Evolutionary conservation across 169 alveolate species (phyloP).

Genomic region (Eimeria maxima): DNA sequence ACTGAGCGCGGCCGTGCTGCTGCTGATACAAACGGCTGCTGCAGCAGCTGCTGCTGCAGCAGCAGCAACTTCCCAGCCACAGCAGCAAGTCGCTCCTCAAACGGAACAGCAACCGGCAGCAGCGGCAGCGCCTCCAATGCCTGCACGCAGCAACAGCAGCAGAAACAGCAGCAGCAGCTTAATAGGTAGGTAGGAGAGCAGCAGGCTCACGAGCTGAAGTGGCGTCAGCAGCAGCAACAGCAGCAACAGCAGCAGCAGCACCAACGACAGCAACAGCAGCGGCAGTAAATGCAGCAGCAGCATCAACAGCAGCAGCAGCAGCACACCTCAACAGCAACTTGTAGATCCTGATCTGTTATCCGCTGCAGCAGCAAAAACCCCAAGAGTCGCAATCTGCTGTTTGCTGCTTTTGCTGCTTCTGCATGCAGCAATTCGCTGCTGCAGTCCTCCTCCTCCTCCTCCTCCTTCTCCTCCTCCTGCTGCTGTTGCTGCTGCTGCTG

Average conservation of each 20-base stretch:
- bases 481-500: slow-evolving; percentile 69
- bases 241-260: too few species aligned
- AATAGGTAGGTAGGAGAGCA: not conserved
- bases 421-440: not conserved
- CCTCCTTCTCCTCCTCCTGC: too few species aligned
- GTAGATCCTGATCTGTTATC: not conserved
- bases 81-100: slow-evolving; percentile 51
- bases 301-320: too few species aligned
- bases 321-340: not conserved
- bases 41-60: slow-evolving; percentile 49
- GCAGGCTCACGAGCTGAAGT: not conserved
- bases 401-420: not conserved
- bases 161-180: slow-evolving; percentile 55
- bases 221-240: too few species aligned
- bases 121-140: slow-evolving; percentile 59
- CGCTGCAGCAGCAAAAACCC: slow-evolving; percentile 65
- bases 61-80: slow-evolving; percentile 25
- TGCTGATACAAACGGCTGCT: not conserved
- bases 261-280: too few species aligned
- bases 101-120: slow-evolving; percentile 4
- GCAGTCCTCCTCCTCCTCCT: slow-evolving; percentile 3
- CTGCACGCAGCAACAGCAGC: not conserved
- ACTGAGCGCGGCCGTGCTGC: slow-evolving; percentile 6
- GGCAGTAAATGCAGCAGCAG: too few species aligned
- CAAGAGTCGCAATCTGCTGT: not conserved